A percentile compares a stretch with the other conserved stretches of the same genome.
These are phyloP conservation scores for Sporobolomyces pararoseus DNA, from an alignment of 768 basidiomycete genomes.

Conservation along the genomic window DNA sequence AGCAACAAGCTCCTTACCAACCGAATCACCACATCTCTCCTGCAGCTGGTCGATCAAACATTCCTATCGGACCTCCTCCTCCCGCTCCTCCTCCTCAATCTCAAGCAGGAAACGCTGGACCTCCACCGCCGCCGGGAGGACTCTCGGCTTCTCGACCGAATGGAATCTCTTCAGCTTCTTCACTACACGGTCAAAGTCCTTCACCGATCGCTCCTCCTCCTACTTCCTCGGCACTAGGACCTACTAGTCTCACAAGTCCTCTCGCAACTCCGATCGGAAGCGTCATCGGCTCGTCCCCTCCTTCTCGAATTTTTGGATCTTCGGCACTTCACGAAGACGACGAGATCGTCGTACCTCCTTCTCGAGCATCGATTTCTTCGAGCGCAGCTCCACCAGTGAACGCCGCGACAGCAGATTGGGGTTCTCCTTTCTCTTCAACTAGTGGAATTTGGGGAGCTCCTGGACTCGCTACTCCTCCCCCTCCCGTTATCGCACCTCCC, in stretches of 20 bases:
- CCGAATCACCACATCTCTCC: constrained; percentile 36
- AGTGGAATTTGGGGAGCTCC: constrained; percentile 38
- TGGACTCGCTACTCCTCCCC: constrained; percentile 8
- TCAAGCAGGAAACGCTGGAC: no score
- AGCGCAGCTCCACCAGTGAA: constrained; percentile 6
- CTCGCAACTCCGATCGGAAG: constrained; percentile 31
- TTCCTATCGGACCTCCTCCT: constrained; percentile 26
- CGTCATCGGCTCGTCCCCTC: constrained; percentile 27
- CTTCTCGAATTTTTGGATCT: constrained; percentile 35
- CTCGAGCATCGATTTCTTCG: constrained; percentile 23
- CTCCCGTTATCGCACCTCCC: constrained; percentile 20
- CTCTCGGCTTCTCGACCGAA: constrained; percentile 15
- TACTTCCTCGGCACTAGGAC: background rate
- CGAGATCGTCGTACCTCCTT: constrained; percentile 33
- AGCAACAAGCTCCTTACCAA: constrained; percentile 17
- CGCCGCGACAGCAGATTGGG: constrained; percentile 1
- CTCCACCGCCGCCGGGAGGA: constrained; percentile 21
- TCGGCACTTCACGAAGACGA: constrained; percentile 40
- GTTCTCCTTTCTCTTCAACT: constrained; percentile 13
- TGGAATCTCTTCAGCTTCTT: constrained; percentile 5
- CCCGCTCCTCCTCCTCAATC: constrained; percentile 17
- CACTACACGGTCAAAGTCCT: constrained; percentile 8
- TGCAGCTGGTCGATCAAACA: background rate
- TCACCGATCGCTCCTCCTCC: constrained; percentile 24
- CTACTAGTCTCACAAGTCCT: constrained; percentile 13